phyloP scores from a whole-genome alignment of 2,329 filamentous ascomycete genomes.

The Verticillium dahliae region DNA sequence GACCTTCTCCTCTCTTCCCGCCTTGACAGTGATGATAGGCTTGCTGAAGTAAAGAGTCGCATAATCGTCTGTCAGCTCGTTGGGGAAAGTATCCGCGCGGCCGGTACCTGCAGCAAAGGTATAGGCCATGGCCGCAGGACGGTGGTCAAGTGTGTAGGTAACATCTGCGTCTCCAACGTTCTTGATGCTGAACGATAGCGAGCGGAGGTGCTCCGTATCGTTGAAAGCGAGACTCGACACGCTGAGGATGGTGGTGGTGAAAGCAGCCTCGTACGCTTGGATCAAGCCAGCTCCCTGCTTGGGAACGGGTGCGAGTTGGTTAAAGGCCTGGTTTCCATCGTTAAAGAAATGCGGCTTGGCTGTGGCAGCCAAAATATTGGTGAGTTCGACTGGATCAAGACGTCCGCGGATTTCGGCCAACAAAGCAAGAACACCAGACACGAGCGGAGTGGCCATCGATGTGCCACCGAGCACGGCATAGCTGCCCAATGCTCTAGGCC shows the following conservation, averaged over 20 bases:
- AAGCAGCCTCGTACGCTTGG: conserved; percentile 53
- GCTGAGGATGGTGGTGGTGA: conserved; percentile 44
- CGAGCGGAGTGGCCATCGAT: conserved; percentile 54
- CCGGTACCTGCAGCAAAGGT: conserved; percentile 33
- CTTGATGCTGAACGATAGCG: conserved; percentile 44
- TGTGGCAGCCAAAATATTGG: conserved; percentile 42
- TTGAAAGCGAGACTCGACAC: conserved; percentile 57
- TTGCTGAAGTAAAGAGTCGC: conserved; percentile 36
- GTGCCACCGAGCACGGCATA: conserved; percentile 51
- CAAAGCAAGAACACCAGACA: conserved; percentile 48
- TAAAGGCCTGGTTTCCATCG: conserved; percentile 26
- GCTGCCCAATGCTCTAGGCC: conserved; percentile 34
- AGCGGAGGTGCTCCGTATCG: conserved; percentile 51
- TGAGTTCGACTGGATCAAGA: conserved; percentile 40
- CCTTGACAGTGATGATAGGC: conserved; percentile 33
- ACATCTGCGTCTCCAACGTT: conserved; percentile 44
- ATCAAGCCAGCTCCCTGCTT: conserved; percentile 57
- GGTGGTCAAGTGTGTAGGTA: conserved; percentile 45
- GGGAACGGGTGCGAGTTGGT: conserved; percentile 43
- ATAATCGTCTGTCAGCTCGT: conserved; percentile 30
- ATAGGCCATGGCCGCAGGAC: conserved; percentile 46
- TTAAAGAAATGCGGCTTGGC: conserved; percentile 44
- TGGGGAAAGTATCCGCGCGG: conserved; percentile 36
- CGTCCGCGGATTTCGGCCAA: conserved; percentile 45
- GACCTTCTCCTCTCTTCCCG: conserved; percentile 35